A percentile compares a stretch with the other conserved stretches of the same genome.
Evolutionary conservation across 1,284 basidiomycete genomes (phyloP).

Genomic region (Cryptococcus sp.): DNA sequence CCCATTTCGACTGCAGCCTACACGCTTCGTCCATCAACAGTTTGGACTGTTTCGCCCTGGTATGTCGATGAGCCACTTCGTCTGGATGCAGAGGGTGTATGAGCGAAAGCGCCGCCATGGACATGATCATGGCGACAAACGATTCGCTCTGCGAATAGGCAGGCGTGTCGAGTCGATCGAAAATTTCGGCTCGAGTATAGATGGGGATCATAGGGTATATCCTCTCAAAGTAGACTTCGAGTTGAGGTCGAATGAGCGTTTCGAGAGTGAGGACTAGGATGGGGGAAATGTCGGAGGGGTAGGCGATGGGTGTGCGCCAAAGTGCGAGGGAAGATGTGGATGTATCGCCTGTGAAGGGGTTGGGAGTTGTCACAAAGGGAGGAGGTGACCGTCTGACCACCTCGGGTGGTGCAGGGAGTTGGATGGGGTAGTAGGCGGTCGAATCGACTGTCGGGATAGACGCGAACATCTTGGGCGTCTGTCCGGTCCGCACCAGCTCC

Average conservation of each 20-base stretch:
- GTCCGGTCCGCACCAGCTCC: no score
- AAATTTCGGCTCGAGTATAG: constrained; percentile 14
- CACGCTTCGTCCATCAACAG: constrained; percentile 27
- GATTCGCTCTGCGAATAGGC: constrained; percentile 7
- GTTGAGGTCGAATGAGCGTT: constrained; percentile 22
- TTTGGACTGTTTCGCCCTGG: constrained; percentile 16
- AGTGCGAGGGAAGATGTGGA: neutral
- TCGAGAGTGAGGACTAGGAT: constrained; percentile 23
- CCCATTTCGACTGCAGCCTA: constrained; percentile 18
- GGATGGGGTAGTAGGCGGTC: no score
- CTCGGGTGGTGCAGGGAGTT: no score
- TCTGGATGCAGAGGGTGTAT: constrained; percentile 24
- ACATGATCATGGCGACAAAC: constrained; percentile 22
- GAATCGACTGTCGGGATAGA: no score
- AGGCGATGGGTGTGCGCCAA: constrained; percentile 10
- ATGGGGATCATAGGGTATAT: constrained; percentile 33
- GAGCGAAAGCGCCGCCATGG: constrained; percentile 21
- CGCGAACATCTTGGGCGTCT: no score
- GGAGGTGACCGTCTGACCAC: no score
- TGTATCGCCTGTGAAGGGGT: neutral
- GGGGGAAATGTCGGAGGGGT: constrained; percentile 18
- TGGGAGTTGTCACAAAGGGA: no score
- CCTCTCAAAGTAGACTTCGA: constrained; percentile 23
- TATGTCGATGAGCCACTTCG: constrained; percentile 10
- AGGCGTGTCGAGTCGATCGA: constrained; percentile 10